Evolutionary conservation across 2,329 filamentous ascomycete species (phyloP).

Genomic region (Exophiala bonariae): DNA sequence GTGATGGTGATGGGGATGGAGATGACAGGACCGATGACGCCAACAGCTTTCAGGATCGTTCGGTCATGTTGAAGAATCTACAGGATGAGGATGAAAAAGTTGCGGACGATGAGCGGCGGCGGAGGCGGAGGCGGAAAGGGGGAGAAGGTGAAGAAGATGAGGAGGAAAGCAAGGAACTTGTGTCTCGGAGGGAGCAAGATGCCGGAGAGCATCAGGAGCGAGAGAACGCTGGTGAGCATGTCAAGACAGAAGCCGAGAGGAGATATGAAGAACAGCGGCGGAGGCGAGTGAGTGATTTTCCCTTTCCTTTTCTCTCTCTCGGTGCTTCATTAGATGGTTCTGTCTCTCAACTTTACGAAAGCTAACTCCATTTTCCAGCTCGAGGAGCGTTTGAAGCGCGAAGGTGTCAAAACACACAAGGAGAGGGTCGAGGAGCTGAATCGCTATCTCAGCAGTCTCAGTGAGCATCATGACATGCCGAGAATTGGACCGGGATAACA

Average conservation of each 20-base stretch:
- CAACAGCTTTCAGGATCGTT: conserved; percentile 21
- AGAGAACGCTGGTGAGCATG: conserved; percentile 31
- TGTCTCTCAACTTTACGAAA: no score
- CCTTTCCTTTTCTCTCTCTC: background rate
- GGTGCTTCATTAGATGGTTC: conserved; percentile 23
- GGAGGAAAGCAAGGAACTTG: conserved; percentile 29
- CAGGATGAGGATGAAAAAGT: conserved; percentile 28
- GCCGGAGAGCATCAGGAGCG: conserved; percentile 34
- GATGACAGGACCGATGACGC: conserved; percentile 3
- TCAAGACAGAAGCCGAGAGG: conserved; percentile 82
- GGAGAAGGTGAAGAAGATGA: conserved; percentile 31
- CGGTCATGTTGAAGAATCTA: conserved; percentile 25
- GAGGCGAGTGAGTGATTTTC: conserved; percentile 66
- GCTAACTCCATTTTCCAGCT: conserved; percentile 53
- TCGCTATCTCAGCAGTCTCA: conserved; percentile 84
- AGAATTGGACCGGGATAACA: conserved; percentile 30
- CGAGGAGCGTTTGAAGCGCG: conserved; percentile 75
- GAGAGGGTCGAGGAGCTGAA: conserved; percentile 95
- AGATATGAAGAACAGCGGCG: conserved; percentile 76
- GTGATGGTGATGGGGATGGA: background rate
- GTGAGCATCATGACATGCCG: conserved; percentile 95
- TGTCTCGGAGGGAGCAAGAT: conserved; percentile 25
- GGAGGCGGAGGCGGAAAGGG: conserved; percentile 27
- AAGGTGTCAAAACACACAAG: conserved; percentile 94
- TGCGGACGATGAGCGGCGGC: conserved; percentile 29